phyloP scores from a whole-genome alignment of 805 yeast species.

The Kuraishia hungarica region DNA sequence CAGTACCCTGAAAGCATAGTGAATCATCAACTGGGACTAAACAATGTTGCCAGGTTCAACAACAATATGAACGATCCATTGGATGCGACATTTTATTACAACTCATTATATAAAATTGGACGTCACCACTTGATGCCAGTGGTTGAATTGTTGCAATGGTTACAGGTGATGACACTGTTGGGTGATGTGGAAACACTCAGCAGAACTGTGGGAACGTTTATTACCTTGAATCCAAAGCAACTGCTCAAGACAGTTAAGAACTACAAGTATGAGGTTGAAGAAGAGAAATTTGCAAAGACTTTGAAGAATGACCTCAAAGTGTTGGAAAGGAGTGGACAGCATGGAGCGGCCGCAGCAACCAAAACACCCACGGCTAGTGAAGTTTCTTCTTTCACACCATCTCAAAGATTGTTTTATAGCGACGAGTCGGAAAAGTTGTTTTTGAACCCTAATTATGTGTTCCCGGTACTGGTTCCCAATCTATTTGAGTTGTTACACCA shows the following conservation, averaged over 20 bases:
- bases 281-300: slow-evolving; percentile 52
- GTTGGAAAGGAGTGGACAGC: slow-evolving; percentile 12
- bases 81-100: slow-evolving; percentile 53
- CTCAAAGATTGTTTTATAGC: slow-evolving; percentile 13
- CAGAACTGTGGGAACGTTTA: slow-evolving; percentile 43
- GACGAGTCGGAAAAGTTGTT: slow-evolving; percentile 23
- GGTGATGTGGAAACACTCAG: slow-evolving; percentile 56
- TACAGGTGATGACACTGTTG: slow-evolving; percentile 75
- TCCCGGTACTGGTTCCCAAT: slow-evolving; percentile 64
- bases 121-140: slow-evolving; percentile 62
- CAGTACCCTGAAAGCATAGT: slow-evolving; percentile 24
- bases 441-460: slow-evolving; percentile 43
- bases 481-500: slow-evolving; percentile 58
- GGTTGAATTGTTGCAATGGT: slow-evolving; percentile 79
- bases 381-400: background rate
- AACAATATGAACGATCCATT: slow-evolving; percentile 28
- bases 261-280: slow-evolving; percentile 82
- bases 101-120: slow-evolving; percentile 56
- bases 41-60: slow-evolving; percentile 20
- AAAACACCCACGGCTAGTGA: too few species aligned
- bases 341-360: background rate
- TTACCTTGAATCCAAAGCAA: slow-evolving; percentile 58
- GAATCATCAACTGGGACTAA: slow-evolving; percentile 13
- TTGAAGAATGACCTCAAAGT: slow-evolving; percentile 34
- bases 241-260: slow-evolving; percentile 60